A percentile compares a stretch with the other conserved stretches of the same genome.
phyloP scores from a whole-genome alignment of 2,329 filamentous ascomycete species.

The Cadophora sp. region DNA sequence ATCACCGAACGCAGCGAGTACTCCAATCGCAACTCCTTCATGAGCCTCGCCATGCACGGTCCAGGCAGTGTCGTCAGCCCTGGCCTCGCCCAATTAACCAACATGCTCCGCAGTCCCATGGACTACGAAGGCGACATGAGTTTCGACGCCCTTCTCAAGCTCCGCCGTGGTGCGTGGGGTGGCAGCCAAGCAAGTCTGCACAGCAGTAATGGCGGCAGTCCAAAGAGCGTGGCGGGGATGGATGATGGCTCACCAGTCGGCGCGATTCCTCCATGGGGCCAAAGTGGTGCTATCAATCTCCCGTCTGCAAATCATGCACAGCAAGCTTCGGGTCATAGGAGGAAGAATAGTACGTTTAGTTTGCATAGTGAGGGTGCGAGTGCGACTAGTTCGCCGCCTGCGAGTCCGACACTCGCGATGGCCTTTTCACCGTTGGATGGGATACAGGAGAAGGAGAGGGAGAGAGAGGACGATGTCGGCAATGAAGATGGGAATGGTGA shows the following conservation, averaged over 20 bases:
- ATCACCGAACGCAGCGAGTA: conserved; percentile 97
- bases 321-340: conserved; percentile 25
- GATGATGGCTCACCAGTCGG: conserved; percentile 39
- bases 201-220: conserved; percentile 54
- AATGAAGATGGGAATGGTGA: neutral
- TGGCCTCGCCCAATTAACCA: conserved; percentile 77
- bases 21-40: conserved; percentile 88
- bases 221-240: conserved; percentile 34
- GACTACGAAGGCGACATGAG: conserved; percentile 68
- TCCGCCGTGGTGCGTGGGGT: conserved; percentile 80
- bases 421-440: conserved; percentile 16
- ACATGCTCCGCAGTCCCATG: conserved; percentile 60
- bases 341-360: conserved; percentile 39
- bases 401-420: conserved; percentile 37
- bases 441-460: conserved; percentile 10
- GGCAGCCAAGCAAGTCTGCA: conserved; percentile 77
- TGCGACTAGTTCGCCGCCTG: conserved; percentile 26
- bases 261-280: conserved; percentile 35
- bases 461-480: neutral
- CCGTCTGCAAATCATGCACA: conserved; percentile 1
- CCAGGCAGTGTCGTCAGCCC: conserved; percentile 66
- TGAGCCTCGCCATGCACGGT: conserved; percentile 58
- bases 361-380: conserved; percentile 32
- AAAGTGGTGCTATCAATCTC: conserved; percentile 12
- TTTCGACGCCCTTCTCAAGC: conserved; percentile 70